Evolutionary conservation across 208 protist genomes (phyloP).

Genomic region (Leishmania arabica): DNA sequence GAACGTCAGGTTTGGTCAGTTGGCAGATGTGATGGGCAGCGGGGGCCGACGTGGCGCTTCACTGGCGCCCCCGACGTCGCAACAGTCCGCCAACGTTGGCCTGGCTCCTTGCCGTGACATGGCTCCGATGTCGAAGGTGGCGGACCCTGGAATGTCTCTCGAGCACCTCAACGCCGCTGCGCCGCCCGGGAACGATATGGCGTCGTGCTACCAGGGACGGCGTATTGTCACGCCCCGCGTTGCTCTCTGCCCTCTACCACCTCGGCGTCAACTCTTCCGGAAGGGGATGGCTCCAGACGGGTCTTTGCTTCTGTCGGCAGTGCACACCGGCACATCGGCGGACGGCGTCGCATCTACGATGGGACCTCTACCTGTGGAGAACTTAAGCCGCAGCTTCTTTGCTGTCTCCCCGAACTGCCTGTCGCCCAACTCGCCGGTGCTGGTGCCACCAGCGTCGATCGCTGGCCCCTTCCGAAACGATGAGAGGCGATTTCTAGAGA

Average conservation of each 20-base stretch:
- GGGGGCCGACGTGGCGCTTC: constrained; percentile 1
- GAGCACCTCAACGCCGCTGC: background rate
- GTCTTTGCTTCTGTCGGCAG: constrained; percentile 1
- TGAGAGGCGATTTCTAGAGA: constrained; percentile 41
- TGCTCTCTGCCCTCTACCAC: constrained; percentile 8
- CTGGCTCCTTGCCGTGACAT: background rate
- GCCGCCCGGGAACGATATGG: constrained; percentile 4
- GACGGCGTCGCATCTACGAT: background rate
- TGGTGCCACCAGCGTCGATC: constrained; percentile 11
- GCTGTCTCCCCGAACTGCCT: constrained; percentile 2
- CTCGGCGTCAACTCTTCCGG: constrained; percentile 17
- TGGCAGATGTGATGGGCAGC: background rate
- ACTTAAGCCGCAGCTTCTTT: background rate
- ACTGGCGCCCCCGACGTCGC: background rate
- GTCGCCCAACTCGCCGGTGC: constrained; percentile 3
- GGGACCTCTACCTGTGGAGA: background rate
- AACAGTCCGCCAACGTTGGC: background rate
- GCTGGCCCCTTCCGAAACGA: constrained; percentile 28
- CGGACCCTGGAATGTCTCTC: background rate
- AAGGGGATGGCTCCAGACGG: background rate
- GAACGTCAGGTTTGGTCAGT: constrained; percentile 32
- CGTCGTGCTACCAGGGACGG: background rate
- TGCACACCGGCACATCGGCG: background rate
- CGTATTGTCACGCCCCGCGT: constrained; percentile 14
- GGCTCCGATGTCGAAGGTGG: background rate